phyloP scores from a whole-genome alignment of 1,139 yeast genomes.

The Komagataea norvegica region DNA sequence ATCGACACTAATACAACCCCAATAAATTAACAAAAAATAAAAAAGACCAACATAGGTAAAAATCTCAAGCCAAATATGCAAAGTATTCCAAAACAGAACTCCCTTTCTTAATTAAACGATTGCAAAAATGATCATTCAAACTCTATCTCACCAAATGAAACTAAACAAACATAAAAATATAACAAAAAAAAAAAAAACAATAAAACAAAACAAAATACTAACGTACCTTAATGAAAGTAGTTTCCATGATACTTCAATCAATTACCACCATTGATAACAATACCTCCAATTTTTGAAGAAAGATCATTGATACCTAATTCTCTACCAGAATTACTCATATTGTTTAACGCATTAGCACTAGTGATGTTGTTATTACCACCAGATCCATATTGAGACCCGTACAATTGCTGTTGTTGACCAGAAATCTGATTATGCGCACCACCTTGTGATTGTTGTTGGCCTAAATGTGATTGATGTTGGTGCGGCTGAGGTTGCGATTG shows the following conservation, averaged over 20 bases:
- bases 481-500: constrained; percentile 8
- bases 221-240: too few species aligned
- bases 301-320: constrained; percentile 8
- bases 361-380: too few species aligned
- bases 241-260: constrained; percentile 1
- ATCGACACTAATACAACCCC: too few species aligned
- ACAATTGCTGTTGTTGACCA: constrained; percentile 9
- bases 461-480: constrained; percentile 6
- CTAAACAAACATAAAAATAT: background rate
- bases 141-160: too few species aligned
- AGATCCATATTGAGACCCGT: constrained; percentile 1
- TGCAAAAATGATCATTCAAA: too few species aligned
- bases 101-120: too few species aligned
- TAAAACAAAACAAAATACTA: too few species aligned
- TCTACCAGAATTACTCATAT: constrained; percentile 1
- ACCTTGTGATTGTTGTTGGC: constrained; percentile 11
- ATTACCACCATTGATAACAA: constrained; percentile 14
- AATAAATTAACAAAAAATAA: too few species aligned
- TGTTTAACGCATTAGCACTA: too few species aligned
- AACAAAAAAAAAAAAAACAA: background rate
- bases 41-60: too few species aligned
- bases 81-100: too few species aligned
- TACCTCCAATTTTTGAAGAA: constrained; percentile 19
- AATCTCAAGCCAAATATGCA: too few species aligned
- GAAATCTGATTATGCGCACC: constrained; percentile 12